Base-by-base conservation (phyloP, 139 green algal genomes). In the Tetradesmus lagerheimii region DNA sequence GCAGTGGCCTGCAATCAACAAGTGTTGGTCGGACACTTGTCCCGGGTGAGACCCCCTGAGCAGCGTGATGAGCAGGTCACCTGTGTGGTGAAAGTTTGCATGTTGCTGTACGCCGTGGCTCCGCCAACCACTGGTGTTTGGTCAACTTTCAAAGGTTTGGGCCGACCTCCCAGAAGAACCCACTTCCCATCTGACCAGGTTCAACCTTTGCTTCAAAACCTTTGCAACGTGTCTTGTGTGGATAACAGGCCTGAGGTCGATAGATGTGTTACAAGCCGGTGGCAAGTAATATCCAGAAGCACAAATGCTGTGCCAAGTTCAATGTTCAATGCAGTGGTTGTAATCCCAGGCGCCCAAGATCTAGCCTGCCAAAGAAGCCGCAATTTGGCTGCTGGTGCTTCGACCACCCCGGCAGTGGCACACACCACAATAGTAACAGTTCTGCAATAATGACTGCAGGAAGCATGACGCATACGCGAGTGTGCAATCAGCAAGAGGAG, bases 261-360 rank as follows among this genome's bases (percentile, higher is more conserved):
- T n/a, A 57, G 16, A 4, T 31, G 57, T 31, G 57, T 71, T 71
- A 71, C 57, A n/a, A 71, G 23, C 25, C 57, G 23, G 23, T n/a
- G 23, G 25, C 23, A 71, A 11, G 57, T 71, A 6, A 20, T 2
- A n/a, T 20, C 57, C 8, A 9, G 20, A 2, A 8, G 57, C 57
- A 71, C 57, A 71, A 71, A 71, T 71, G 57, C 57, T 71, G 57
- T 71, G 57, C 57, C 57, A 71, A 71, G 57, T 31, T n/a, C n/a
- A 31, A n/a, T 5, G 23, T 71, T 20, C 57, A 71, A 23, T 71
- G 57, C 57, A 71, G 15, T 71, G n/a, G 57, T 71, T 31, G 4
- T 20, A 27, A 64, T 71, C 57, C 57, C 57, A 31, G 50, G 50
- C 50, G 57, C 57, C 23, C 57, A 71, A n/a, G 57, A 23, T 71